Evolutionary conservation across 257 asterid genomes (phyloP), one percentile per base, ranked within the genome.

Genomic region (Euphrasia confusa): DNA sequence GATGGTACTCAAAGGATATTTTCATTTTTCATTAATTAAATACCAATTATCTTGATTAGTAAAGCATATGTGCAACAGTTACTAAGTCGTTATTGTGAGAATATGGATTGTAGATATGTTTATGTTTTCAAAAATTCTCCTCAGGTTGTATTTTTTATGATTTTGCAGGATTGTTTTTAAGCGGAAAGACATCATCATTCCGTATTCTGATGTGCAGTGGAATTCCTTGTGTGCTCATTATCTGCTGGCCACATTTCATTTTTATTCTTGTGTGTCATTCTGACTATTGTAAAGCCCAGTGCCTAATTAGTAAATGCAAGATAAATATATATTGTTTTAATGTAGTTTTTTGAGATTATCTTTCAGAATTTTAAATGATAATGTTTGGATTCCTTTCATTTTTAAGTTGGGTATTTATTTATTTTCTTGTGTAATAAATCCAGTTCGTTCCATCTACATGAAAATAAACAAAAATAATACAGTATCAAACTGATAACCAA

Each of bases 251-350:
- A 42, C n/a, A 45, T 45, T 45, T 47, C 42, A 47, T 47, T 50
- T 14, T 50, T 50, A 50, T 50, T 15, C 15, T 45, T 4, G 18
- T 12, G 52, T 5, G 52, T 12, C 17, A 45, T 45, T 45, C 7
- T 10, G 12, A 17, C n/a, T n/a, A 18, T 49, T 10, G 35, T 11
- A 27, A 30, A 60, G 37, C 68, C 18, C 2, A 42, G 15, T 42
- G 57, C 45, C 21, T 30, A 26, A 37, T 1, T 27, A 47, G 26
- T 50, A 5, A 5, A n/a, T 50, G 12, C 56, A 35, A 8, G 35
- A 12, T 66, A 49, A 14, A 58, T 40, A 52, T 49, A 59, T 50
- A 27, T 4, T 18, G 55, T 50, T 60, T 50, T 14, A 7, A 50
- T 14, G 18, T 14, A 2, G 24, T 50, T 50, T 50, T 8, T 12